Evolutionary conservation across 2,329 filamentous ascomycete species (phyloP).

Genomic region (Xylariaceae sp.): DNA sequence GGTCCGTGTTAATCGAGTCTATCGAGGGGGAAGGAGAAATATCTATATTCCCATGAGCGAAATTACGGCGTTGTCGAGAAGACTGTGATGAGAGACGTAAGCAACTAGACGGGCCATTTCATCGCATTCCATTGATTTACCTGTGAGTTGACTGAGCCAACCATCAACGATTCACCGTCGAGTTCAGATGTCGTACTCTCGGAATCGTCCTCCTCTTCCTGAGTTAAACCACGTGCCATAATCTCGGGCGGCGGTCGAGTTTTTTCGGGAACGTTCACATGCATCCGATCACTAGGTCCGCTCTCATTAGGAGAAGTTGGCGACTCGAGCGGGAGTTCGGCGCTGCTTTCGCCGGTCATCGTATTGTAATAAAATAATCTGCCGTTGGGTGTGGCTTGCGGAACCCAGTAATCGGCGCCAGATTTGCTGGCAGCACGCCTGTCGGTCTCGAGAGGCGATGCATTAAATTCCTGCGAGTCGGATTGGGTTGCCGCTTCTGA

Average conservation of each 20-base stretch:
- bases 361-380: constrained; percentile 98
- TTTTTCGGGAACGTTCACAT: constrained; percentile 81
- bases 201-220: constrained; percentile 88
- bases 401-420: constrained; percentile 96
- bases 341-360: constrained; percentile 88
- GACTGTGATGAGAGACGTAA: constrained; percentile 41
- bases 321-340: constrained; percentile 90
- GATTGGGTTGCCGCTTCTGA: constrained; percentile 63
- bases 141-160: constrained; percentile 62
- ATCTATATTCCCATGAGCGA: constrained; percentile 50
- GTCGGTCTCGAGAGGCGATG: constrained; percentile 64
- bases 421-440: constrained; percentile 51
- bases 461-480: constrained; percentile 54
- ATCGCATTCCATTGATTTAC: constrained; percentile 42
- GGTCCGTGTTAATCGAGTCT: constrained; percentile 77
- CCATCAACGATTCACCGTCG: constrained; percentile 69
- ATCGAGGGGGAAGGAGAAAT: constrained; percentile 84
- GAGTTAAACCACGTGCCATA: constrained; percentile 75
- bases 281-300: constrained; percentile 82
- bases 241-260: constrained; percentile 86
- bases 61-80: constrained; percentile 58
- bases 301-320: constrained; percentile 74
- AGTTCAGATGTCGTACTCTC: constrained; percentile 76
- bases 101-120: constrained; percentile 2
- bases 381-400: constrained; percentile 90